phyloP scores from a whole-genome alignment of 75 land plant genomes.

The Pinus taeda region DNA sequence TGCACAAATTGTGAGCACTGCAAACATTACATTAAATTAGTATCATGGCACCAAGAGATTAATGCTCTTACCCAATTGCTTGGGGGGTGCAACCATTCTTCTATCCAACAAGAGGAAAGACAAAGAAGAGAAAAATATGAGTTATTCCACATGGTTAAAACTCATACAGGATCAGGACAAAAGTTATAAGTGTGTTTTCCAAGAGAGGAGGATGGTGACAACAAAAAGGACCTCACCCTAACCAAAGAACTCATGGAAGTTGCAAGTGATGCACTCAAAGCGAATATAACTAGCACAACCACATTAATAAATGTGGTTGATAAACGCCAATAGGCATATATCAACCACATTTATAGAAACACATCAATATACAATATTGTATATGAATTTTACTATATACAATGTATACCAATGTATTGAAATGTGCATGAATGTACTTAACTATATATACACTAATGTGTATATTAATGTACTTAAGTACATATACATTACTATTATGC shows the following conservation, averaged over 20 bases:
- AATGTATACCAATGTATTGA: too few species aligned
- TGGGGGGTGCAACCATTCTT: conserved; percentile 74
- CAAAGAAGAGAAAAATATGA: conserved; percentile 61
- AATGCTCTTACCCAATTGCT: conserved; percentile 74
- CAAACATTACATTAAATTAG: conserved; percentile 46
- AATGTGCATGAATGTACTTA: too few species aligned
- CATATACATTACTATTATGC: too few species aligned
- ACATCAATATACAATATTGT: too few species aligned
- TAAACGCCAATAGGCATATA: too few species aligned
- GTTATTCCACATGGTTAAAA: conserved; percentile 74
- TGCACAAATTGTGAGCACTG: conserved; percentile 67
- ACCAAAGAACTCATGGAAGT: conserved; percentile 66
- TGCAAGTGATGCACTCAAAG: conserved; percentile 61
- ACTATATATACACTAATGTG: too few species aligned
- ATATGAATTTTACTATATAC: too few species aligned
- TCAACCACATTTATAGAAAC: too few species aligned
- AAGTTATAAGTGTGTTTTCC: conserved; percentile 61
- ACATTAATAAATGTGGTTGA: too few species aligned
- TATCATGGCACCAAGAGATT: conserved; percentile 57
- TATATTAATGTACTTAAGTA: too few species aligned
- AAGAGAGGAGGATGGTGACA: conserved; percentile 67
- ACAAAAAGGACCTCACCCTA: conserved; percentile 58
- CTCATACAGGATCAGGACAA: conserved; percentile 81
- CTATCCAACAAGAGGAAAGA: conserved; percentile 73
- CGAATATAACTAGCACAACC: conserved; percentile 42